Percentiles rank a stretch among this genome's conserved stretches.
Conservation (phyloP, 2,329 filamentous ascomycete species). For the Furcasterigmium furcatum region DNA sequence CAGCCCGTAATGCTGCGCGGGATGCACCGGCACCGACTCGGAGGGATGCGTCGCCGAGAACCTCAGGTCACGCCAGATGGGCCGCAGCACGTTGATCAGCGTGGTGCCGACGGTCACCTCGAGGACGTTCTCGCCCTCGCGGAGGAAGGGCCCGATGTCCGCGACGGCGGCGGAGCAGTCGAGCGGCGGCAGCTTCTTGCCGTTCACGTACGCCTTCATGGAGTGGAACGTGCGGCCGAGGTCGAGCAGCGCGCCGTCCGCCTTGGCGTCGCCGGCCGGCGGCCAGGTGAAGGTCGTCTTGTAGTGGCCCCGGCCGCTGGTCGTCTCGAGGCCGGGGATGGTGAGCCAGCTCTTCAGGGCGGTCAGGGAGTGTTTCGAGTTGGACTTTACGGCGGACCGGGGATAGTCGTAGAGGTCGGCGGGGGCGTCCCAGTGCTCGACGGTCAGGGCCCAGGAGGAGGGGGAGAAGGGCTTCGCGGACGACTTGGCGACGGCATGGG, state of each 20-base stretch:
- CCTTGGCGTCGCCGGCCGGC: background rate
- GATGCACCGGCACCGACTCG: too few species aligned
- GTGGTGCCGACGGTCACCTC: too few species aligned
- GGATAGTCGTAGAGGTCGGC: conserved; percentile 2
- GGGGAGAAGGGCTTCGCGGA: conserved; percentile 1
- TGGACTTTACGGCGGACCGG: background rate
- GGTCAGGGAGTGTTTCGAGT: conserved; percentile 4
- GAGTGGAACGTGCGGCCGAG: conserved; percentile 1
- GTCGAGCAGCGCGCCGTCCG: conserved; percentile 2
- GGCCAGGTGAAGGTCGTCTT: conserved; percentile 7
- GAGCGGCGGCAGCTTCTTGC: background rate
- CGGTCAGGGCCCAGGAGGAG: background rate
- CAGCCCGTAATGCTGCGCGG: too few species aligned
- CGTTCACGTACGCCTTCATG: conserved; percentile 2
- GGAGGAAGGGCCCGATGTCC: conserved; percentile 1
- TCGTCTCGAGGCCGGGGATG: conserved; percentile 1
- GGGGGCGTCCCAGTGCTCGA: conserved; percentile 8
- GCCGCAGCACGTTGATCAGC: background rate
- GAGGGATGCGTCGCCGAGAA: background rate
- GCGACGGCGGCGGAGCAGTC: background rate
- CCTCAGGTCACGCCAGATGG: background rate
- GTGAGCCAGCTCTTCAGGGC: conserved; percentile 2
- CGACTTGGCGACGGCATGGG: too few species aligned
- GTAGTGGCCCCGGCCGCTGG: conserved; percentile 7
- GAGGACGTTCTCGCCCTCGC: conserved; percentile 5